Base-by-base conservation (phyloP, 306 rosid species). In the Hippophae tibetana region DNA sequence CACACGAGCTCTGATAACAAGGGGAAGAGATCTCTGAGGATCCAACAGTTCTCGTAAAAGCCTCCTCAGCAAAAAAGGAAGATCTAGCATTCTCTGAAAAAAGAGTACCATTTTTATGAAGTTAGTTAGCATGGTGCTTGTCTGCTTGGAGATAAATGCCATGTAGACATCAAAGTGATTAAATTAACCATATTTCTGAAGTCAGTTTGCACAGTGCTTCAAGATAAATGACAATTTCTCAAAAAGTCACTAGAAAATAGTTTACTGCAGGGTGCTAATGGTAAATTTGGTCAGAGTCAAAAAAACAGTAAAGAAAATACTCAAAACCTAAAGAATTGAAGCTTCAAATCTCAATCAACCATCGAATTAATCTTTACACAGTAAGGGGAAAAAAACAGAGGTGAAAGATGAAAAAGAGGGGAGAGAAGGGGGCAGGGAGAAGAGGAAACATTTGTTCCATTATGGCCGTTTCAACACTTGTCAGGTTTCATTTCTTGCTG, bases 1-100 rank as follows among this genome's bases (percentile, higher is more conserved):
- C 44, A 92, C 76, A 46, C 95, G 95, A 18, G 96, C 82, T 68
- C 83, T 79, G n/a, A 83, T 66, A 68, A 84, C 89, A 73, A 81
- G 82, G 46, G 96, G 96, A 71, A 87, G 98, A 18, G 96, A 77
- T 76, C 86, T 81, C 6, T 43, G 80, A 55, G 96, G 96, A 71
- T 92, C 75, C 52, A 65, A 26, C 61, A 92, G 76, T 61, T 92
- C 96, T 53, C 65, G 76, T 9, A 83, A 50, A 18, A 92, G 81
- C 68, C 98, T 82, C 49, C 78, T 82, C 49, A 92, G 44, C 13
- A 85, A 82, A 73, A 87, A 92, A 6, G 98, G 98, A 57, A 92
- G 95, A 72, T 87, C 96, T 56, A 71, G 83, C 65, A 74, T 13
- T 63, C 88, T 77, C 96, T 86, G 51, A 25, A 68, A 67, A 66